Conservation (phyloP, 2,329 filamentous ascomycete species). For the Monilinia polystroma region DNA sequence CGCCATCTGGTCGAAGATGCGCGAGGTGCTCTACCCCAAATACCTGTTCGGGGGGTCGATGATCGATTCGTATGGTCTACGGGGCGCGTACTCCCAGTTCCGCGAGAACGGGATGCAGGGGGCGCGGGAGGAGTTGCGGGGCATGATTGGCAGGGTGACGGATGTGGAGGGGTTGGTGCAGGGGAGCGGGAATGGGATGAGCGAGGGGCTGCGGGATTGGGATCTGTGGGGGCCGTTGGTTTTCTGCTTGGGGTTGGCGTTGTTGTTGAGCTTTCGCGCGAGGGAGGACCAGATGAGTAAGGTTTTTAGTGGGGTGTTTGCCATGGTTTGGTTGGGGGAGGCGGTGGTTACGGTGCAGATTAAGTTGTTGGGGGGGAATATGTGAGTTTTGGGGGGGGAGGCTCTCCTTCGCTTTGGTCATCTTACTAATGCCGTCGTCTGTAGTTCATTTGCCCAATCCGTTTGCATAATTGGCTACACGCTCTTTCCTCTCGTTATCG, state of each 20-base stretch:
- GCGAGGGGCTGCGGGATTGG: constrained; percentile 89
- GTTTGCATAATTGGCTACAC: constrained; percentile 99
- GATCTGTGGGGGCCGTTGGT: constrained; percentile 96
- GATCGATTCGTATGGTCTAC: constrained; percentile 57
- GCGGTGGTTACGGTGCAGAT: constrained; percentile 98
- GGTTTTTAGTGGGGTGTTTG: constrained; percentile 95
- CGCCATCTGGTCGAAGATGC: constrained; percentile 97
- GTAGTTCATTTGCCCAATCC: constrained; percentile 93
- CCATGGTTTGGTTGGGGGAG: constrained; percentile 95
- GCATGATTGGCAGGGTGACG: constrained; percentile 60
- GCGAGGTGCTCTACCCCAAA: constrained; percentile 92
- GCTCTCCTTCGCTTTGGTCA: no score
- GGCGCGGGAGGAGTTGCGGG: constrained; percentile 61
- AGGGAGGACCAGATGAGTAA: constrained; percentile 76
- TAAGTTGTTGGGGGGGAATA: constrained; percentile 91
- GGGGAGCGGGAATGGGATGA: constrained; percentile 65
- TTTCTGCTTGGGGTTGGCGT: constrained; percentile 85
- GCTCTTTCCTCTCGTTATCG: constrained; percentile 93
- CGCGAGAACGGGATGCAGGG: constrained; percentile 58
- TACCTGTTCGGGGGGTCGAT: constrained; percentile 77
- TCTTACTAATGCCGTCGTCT: neutral
- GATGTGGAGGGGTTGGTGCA: constrained; percentile 60
- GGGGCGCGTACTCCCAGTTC: constrained; percentile 62
- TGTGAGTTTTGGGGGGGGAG: constrained; percentile 62
- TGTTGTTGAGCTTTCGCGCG: constrained; percentile 83